These are phyloP conservation scores for Chaetomiaceae sp. DNA, from an alignment of 2,329 filamentous ascomycete species.

Conservation along the genomic window DNA sequence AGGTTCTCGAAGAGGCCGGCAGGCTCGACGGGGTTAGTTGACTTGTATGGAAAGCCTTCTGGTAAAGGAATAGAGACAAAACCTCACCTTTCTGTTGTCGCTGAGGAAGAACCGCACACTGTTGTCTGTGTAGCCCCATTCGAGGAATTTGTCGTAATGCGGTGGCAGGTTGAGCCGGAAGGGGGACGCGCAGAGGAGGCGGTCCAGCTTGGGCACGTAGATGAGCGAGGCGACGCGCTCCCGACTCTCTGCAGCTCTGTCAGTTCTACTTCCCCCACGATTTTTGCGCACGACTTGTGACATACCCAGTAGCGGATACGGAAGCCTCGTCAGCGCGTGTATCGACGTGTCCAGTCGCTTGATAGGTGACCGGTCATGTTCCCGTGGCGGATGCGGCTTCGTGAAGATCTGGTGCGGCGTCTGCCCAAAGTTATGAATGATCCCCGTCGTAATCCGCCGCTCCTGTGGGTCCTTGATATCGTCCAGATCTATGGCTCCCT, in stretches of 20 bases:
- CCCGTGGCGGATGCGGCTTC: slow-evolving; percentile 70
- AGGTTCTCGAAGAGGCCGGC: slow-evolving; percentile 90
- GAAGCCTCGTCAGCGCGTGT: slow-evolving; percentile 68
- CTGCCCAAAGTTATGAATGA: slow-evolving; percentile 98
- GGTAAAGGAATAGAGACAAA: too few species aligned
- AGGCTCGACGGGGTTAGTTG: slow-evolving; percentile 38
- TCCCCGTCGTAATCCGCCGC: slow-evolving; percentile 80
- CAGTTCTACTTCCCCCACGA: slow-evolving; percentile 7
- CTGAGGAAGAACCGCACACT: slow-evolving; percentile 86
- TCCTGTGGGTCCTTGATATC: slow-evolving; percentile 84
- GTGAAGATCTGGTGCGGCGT: slow-evolving; percentile 93
- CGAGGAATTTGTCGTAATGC: slow-evolving; percentile 79
- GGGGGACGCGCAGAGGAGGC: slow-evolving; percentile 74
- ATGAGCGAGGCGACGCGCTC: slow-evolving; percentile 75
- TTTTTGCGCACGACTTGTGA: too few species aligned
- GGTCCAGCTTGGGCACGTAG: slow-evolving; percentile 73
- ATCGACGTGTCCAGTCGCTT: slow-evolving; percentile 72
- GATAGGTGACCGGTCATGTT: slow-evolving; percentile 57
- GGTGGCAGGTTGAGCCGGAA: slow-evolving; percentile 85
- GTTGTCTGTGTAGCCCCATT: slow-evolving; percentile 94
- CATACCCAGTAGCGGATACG: slow-evolving; percentile 67
- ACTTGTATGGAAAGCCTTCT: too few species aligned
- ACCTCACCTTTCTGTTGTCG: slow-evolving; percentile 66
- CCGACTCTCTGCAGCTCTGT: slow-evolving; percentile 48
- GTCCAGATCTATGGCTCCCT: slow-evolving; percentile 87